Evolutionary conservation across 2,329 filamentous ascomycete genomes (phyloP).

Genomic region (Fusarium sp.): DNA sequence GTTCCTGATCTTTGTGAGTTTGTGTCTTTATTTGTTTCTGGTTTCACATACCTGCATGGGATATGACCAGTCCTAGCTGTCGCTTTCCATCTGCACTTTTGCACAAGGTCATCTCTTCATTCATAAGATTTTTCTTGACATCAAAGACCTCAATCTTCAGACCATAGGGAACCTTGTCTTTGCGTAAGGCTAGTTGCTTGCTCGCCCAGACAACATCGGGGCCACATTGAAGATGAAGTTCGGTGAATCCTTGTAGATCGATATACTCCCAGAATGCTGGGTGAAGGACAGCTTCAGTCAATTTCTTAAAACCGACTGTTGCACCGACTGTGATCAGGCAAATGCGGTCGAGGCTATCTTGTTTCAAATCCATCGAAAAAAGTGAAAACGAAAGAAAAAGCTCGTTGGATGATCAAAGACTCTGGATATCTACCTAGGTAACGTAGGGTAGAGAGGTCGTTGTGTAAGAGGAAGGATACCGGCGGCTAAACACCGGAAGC

Average conservation of each 20-base stretch:
- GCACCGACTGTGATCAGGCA: conserved; percentile 94
- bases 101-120: conserved; percentile 63
- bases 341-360: conserved; percentile 42
- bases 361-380: conserved; percentile 11
- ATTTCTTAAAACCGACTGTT: conserved; percentile 80
- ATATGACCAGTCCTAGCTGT: conserved; percentile 78
- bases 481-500: conserved; percentile 43
- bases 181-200: conserved; percentile 26
- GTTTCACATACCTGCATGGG: conserved; percentile 76
- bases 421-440: not conserved
- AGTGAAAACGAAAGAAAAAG: not conserved
- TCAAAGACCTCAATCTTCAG: conserved; percentile 48
- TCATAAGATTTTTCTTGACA: conserved; percentile 47
- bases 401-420: not conserved
- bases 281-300: conserved; percentile 73
- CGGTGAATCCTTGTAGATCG: conserved; percentile 67
- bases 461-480: conserved; percentile 17
- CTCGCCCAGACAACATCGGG: conserved; percentile 61
- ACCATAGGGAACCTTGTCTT: conserved; percentile 38
- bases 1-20: conserved; percentile 67
- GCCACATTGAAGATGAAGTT: conserved; percentile 84
- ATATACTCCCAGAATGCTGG: conserved; percentile 71
- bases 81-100: conserved; percentile 57
- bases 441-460: conserved; percentile 17
- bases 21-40: not conserved